Evolutionary conservation across 2,329 filamentous ascomycete genomes (phyloP).

Genomic region (Pyrenophora tritici-repentis): DNA sequence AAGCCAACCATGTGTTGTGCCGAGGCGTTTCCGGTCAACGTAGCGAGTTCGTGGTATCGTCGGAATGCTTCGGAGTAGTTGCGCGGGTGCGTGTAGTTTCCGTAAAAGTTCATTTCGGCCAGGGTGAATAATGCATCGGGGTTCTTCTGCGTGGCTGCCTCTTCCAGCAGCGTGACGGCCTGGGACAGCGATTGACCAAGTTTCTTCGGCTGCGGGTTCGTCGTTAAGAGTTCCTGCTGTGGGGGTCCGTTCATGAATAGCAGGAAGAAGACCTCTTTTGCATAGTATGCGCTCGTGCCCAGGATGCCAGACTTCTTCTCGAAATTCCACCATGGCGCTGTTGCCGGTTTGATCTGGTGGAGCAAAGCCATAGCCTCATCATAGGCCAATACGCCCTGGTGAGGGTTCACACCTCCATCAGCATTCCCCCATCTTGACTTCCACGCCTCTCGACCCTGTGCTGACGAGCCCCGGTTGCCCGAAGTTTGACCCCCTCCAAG

Average conservation of each 20-base stretch:
- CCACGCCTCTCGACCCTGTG: slow-evolving; percentile 17
- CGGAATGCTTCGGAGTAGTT: slow-evolving; percentile 80
- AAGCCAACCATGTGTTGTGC: slow-evolving; percentile 95
- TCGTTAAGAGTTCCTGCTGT: slow-evolving; percentile 51
- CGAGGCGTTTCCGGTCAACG: slow-evolving; percentile 80
- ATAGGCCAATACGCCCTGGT: slow-evolving; percentile 33
- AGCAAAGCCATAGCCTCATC: slow-evolving; percentile 50
- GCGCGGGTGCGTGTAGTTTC: slow-evolving; percentile 86
- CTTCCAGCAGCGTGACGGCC: slow-evolving; percentile 63
- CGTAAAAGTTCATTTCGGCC: slow-evolving; percentile 95
- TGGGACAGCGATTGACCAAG: slow-evolving; percentile 59
- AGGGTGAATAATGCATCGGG: slow-evolving; percentile 87
- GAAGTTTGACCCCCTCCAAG: slow-evolving; percentile 17
- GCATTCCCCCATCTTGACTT: slow-evolving; percentile 28
- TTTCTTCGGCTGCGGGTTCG: slow-evolving; percentile 47
- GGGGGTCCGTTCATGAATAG: slow-evolving; percentile 68
- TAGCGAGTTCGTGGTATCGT: slow-evolving; percentile 79
- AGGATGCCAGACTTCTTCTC: slow-evolving; percentile 63
- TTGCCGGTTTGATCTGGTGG: slow-evolving; percentile 49
- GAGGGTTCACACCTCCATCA: slow-evolving; percentile 16
- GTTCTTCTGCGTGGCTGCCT: slow-evolving; percentile 62
- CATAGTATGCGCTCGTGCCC: slow-evolving; percentile 63
- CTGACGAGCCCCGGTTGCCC: slow-evolving; percentile 7
- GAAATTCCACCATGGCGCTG: slow-evolving; percentile 47
- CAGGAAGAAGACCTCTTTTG: slow-evolving; percentile 64